Evolutionary conservation across 208 protist genomes (phyloP).

Genomic region (Leishmania braziliensis): DNA sequence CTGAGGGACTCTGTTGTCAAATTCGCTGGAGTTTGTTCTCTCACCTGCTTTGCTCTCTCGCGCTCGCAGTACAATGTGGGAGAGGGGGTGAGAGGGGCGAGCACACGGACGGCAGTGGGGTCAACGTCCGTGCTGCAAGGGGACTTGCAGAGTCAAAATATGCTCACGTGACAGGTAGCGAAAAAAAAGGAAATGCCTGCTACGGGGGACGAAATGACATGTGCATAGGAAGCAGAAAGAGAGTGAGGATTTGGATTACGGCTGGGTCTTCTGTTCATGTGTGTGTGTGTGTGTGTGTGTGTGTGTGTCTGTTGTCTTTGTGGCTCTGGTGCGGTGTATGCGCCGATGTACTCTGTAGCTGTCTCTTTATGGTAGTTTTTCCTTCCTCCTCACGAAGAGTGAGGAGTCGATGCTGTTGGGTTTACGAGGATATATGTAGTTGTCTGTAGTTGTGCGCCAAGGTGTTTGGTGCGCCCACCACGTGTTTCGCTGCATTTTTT

Average conservation of each 20-base stretch:
- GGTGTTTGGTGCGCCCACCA: not conserved
- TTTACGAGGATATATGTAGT: not conserved
- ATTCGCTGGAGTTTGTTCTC: not conserved
- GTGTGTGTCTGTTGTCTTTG: not conserved
- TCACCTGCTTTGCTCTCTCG: no score
- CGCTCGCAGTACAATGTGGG: not conserved
- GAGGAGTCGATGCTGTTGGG: not conserved
- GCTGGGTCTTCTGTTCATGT: not conserved
- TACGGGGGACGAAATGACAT: not conserved
- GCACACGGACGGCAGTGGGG: not conserved
- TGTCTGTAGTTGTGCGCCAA: not conserved
- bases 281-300: not conserved
- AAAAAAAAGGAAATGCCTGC: not conserved
- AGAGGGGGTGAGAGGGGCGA: not conserved
- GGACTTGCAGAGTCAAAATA: not conserved
- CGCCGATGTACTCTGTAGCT: conserved; percentile 1
- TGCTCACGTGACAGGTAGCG: not conserved
- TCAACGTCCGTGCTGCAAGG: not conserved
- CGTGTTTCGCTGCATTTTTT: not conserved
- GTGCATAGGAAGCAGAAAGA: not conserved
- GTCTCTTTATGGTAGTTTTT: not conserved
- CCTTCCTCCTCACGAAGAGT: no score
- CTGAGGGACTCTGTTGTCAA: not conserved
- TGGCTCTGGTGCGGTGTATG: not conserved
- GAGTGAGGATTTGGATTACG: not conserved